Evolutionary conservation across 805 yeast species (phyloP), one percentile per base, ranked within the genome.

Genomic region (Zygosaccharomyces pseudorouxii): DNA sequence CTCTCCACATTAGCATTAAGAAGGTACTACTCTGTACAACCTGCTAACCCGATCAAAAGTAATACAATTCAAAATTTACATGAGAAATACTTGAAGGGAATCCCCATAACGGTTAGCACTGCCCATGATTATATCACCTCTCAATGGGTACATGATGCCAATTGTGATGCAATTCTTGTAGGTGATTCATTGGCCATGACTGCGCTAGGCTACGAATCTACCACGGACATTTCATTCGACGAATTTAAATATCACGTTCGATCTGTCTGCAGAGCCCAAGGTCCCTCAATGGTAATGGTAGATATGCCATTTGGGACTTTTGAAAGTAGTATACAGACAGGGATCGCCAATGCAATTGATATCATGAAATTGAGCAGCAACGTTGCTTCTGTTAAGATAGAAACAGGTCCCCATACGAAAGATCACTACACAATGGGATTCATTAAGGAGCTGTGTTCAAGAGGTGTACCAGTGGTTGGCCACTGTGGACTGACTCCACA

Each of bases 111-210:
- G 3, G 76, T 76, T 52, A 70, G 89, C n/a, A 92, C 99, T 0
- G 95, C 96, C 0, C 89, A 92, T 64, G 98, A 92, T 62, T 84
- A 74, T 59, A 80, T 90, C 14, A 82, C 96, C 0, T 93, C 82
- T 0, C 71, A 73, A 27, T 71, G 85, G 57, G 95, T 89, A 0
- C 82, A 84, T 20, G 65, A 73, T 14, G 79, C 90, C 0, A 75
- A 77, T 0, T 74, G 81, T 2, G 97, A 92, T 57, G 74, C 83
- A 49, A 73, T 83, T 5, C 73, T 92, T 2, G 82, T 92, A 3
- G 99, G 99, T 3, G 99, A 92, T 65, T 90, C 97, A 0, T 69
- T 93, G 22, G 89, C 97, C 0, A 92, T 89, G 97, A 90, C 87
- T 0, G 77, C 95, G 0, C 73, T 88, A 53, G 99, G 99, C 0